Evolutionary conservation across 345 rosid species (phyloP).

Genomic region (Lepidium africanum): DNA sequence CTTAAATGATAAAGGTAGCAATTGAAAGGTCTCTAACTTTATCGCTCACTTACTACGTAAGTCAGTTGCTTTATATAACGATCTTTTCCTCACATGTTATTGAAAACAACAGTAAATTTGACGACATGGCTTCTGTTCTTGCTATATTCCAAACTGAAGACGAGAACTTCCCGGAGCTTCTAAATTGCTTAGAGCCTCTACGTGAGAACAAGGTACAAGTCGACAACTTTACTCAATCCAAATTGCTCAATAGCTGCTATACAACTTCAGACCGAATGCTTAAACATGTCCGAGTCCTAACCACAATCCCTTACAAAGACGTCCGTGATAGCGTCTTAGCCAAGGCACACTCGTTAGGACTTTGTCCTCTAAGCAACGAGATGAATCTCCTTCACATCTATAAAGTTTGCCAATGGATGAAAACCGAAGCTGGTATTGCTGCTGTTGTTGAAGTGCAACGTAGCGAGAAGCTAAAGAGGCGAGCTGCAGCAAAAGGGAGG

Average conservation of each 20-base stretch:
- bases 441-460: slow-evolving; percentile 2
- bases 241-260: not conserved
- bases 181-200: not conserved
- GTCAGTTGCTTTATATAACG: not conserved
- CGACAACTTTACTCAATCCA: not conserved
- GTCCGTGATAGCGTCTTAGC: not conserved
- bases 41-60: not conserved
- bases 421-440: slow-evolving; percentile 1
- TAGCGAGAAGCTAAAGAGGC: not conserved
- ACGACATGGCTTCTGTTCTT: not conserved
- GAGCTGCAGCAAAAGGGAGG: not conserved
- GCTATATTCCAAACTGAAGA: not conserved
- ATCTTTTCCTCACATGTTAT: not conserved
- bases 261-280: not conserved
- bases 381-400: slow-evolving; percentile 2
- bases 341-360: not conserved
- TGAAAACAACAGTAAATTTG: not conserved
- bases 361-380: not conserved
- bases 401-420: slow-evolving; percentile 4
- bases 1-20: not conserved
- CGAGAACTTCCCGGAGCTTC: not conserved
- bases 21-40: not conserved
- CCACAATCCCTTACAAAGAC: slow-evolving; percentile 14
- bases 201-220: not conserved
- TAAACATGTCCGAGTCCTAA: slow-evolving; percentile 7